Conservation (phyloP, 2,329 filamentous ascomycete species). For the Sporothrix mexicana region DNA sequence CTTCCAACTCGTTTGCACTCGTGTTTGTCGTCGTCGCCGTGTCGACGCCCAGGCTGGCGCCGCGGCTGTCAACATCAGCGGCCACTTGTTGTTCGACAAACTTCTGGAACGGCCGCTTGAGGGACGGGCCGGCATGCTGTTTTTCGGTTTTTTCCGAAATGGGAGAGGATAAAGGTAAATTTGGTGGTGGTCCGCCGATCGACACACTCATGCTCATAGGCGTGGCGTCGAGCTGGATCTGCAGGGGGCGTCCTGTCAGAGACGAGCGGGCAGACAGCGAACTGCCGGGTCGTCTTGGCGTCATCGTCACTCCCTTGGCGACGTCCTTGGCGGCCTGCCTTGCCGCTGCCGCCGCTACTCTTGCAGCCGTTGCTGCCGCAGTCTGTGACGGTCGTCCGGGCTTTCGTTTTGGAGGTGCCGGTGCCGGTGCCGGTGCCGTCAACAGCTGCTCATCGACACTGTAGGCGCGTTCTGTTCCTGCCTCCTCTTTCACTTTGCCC, state of each 20-base stretch:
- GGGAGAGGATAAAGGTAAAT: not conserved
- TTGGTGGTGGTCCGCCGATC: not conserved
- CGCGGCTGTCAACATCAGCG: not conserved
- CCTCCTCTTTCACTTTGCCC: not conserved
- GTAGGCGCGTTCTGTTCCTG: no score
- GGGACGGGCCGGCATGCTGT: constrained; percentile 32
- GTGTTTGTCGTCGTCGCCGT: constrained; percentile 23
- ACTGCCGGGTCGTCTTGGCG: not conserved
- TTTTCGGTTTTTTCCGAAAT: not conserved
- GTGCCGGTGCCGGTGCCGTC: not conserved
- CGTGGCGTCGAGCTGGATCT: constrained; percentile 26
- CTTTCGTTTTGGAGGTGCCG: not conserved
- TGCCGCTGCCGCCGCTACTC: not conserved
- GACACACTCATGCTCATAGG: not conserved
- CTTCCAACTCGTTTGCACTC: not conserved
- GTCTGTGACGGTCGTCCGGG: not conserved
- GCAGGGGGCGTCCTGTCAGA: not conserved
- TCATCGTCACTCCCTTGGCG: not conserved
- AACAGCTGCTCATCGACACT: not conserved
- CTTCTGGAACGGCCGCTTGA: constrained; percentile 28
- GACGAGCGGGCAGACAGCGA: not conserved
- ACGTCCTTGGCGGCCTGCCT: not conserved
- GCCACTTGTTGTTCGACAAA: not conserved
- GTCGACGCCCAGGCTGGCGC: not conserved
- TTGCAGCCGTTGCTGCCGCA: constrained; percentile 3